Evolutionary conservation across 306 rosid genomes (phyloP), one percentile per base, ranked within the genome.

Genomic region (Begonia masoniana): DNA sequence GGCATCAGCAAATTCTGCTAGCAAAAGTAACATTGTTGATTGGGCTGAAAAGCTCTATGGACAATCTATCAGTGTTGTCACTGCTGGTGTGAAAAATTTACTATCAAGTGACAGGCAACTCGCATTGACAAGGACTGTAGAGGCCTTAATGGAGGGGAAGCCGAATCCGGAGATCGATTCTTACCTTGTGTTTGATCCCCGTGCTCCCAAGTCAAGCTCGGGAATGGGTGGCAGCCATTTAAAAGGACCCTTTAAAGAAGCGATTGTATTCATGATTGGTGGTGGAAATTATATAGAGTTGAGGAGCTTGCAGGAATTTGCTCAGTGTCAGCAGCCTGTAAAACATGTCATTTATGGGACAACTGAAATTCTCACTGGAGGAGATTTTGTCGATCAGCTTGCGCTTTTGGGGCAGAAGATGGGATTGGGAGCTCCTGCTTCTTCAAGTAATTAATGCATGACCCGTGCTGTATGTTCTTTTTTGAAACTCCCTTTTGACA

Each of bases 11-110:
- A 91, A 77, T 62, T 81, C 94, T 67, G 96, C 96, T 57, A 75
- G 81, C 79, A 67, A 82, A 72, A 84, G 94, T 68, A 83, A 91
- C 80, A 91, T 91, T 45, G 99, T 91, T 12, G 91, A 91, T 64
- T 91, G 99, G 99, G 99, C 99, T 4, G 99, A 91, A 74, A 91
- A 83, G 64, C 80, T 91, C 42, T 91, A 91, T 51, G 95, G 96
- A 41, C 96, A 88, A 65, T 88, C 96, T 45, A 79, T 88, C 49
- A 80, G 94, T 35, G 96, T 84, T 3, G 94, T 91, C 75, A 86
- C 99, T 13, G 99, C 99, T 31, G 99, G 99, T 63, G 88, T 91
- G 58, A 91, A 86, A 67, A 91, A 86, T 70, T 80, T 91, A 21
- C 68, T 91, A 54, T 91, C 99, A 21, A 83, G 67, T 49, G 96